phyloP scores from a whole-genome alignment of 139 green algal species.

The Closterium sp. region DNA sequence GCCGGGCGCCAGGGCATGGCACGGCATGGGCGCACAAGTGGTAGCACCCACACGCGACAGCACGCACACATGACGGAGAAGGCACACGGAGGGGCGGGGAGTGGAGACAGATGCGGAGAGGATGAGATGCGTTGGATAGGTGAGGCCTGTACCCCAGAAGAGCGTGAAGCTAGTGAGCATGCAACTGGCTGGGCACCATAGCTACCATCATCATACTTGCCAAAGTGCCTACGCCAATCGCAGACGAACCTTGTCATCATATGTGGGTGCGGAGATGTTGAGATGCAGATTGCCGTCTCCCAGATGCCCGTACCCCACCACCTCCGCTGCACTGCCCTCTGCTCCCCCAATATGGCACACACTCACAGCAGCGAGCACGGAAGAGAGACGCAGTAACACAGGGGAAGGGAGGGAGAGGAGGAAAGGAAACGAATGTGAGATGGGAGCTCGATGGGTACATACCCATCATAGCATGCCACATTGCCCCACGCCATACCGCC shows the following conservation, averaged over 20 bases:
- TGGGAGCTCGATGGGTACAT: too few relatives aligned
- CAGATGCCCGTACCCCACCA: conserved; percentile 92
- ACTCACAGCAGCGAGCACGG: neutral
- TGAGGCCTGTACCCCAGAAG: too few relatives aligned
- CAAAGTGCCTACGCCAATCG: too few relatives aligned
- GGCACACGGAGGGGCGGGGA: neutral
- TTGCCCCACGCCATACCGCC: too few relatives aligned
- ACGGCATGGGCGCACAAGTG: neutral
- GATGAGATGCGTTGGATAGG: neutral
- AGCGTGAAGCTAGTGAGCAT: too few relatives aligned
- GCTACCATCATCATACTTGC: too few relatives aligned
- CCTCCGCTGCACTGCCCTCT: conserved; percentile 46
- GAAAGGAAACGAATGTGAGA: too few relatives aligned
- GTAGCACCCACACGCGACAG: neutral
- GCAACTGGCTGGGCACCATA: too few relatives aligned
- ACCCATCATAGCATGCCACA: conserved; percentile 12
- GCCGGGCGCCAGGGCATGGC: neutral
- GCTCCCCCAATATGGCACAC: neutral
- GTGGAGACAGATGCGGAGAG: neutral
- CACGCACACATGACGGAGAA: neutral
- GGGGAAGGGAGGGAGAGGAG: neutral
- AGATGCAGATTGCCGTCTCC: conserved; percentile 97
- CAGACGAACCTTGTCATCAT: conserved; percentile 9
- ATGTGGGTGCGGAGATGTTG: conserved; percentile 73
- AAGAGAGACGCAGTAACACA: neutral